A percentile compares a stretch with the other conserved stretches of the same genome.
phyloP scores from a whole-genome alignment of 768 basidiomycete species.

The Calocera cornea region DNA sequence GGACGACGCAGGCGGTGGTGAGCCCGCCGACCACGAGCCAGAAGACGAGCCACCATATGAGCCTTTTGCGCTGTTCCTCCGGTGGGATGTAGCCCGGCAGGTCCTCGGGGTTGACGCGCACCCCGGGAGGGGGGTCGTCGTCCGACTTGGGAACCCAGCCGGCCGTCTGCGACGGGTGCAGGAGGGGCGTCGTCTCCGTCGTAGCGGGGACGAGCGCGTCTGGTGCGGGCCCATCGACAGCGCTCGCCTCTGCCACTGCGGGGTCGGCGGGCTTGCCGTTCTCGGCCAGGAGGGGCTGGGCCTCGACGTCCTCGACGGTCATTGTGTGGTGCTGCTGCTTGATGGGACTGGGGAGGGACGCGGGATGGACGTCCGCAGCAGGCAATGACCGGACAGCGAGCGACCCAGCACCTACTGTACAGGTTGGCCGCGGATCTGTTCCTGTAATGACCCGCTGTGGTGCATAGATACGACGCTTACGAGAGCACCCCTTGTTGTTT shows the following conservation, averaged over 20 bases:
- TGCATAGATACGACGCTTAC: neutral
- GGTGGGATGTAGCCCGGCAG: constrained; percentile 5
- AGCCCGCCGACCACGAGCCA: constrained; percentile 10
- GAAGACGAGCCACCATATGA: constrained; percentile 11
- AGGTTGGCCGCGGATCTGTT: neutral
- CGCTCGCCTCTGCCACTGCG: neutral
- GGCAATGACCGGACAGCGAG: neutral
- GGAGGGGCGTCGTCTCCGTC: neutral
- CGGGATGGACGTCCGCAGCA: neutral
- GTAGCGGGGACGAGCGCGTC: neutral
- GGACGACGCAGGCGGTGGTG: constrained; percentile 10
- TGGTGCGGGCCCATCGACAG: neutral
- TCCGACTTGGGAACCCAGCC: neutral
- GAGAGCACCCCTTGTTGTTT: neutral
- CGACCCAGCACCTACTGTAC: too few species aligned
- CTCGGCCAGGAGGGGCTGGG: neutral
- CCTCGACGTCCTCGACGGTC: neutral
- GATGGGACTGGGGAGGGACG: too few species aligned
- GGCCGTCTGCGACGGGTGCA: neutral
- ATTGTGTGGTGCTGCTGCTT: neutral
- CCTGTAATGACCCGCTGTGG: neutral
- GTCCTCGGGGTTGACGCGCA: neutral
- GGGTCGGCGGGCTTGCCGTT: constrained; percentile 10
- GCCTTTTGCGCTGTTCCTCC: neutral
- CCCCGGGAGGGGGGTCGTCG: neutral